Base-by-base conservation (phyloP, 805 yeast species). In the Myxozyma lipomycoides region DNA sequence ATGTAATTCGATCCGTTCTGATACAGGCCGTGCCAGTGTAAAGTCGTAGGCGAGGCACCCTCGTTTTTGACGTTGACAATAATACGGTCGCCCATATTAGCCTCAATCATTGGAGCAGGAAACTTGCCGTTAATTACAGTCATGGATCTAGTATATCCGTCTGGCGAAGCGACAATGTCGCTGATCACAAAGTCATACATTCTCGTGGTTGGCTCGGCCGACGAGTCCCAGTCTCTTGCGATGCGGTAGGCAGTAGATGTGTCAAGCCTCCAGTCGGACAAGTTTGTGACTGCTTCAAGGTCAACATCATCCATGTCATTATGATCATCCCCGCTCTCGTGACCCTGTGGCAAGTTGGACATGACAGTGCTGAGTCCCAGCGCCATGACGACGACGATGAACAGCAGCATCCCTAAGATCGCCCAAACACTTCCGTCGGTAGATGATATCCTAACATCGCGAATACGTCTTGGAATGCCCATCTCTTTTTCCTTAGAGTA, bases 21-120 rank as follows among this genome's bases (percentile, higher is more conserved):
- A 79, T 85, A 91, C 64, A 90, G 66, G 47, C 98, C 98, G 70
- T 91, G 98, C 82, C 87, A 87, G 72, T 91, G 98, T 62, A 90
- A 69, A 3, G 91, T 70, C 36, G 96, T 86, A 69, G 80, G 81
- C 41, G 78, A 73, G 62, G 78, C 78, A 17, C 64, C 73, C 18
- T 87, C 86, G 64, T 91, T 91, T 54, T 77, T 79, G 69, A 91
- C 76, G 62, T 83, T 79, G 34, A 87, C 71, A 46, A 81, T 67
- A 47, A 91, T 74, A 15, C 83, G 74, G 69, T 91, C 98, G 61
- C 95, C 95, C 65, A 78, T 82, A 58, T 78, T 75, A 56, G 85
- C 89, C 45, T 78, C 75, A 60, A 91, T 70, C 46, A 77, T 76
- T 18, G 98, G 98, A 77, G 93, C 81, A 50, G 98, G 98, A 79